Conservation (phyloP, 352 stramenopile genomes). For the Stramenopiles sp. region DNA sequence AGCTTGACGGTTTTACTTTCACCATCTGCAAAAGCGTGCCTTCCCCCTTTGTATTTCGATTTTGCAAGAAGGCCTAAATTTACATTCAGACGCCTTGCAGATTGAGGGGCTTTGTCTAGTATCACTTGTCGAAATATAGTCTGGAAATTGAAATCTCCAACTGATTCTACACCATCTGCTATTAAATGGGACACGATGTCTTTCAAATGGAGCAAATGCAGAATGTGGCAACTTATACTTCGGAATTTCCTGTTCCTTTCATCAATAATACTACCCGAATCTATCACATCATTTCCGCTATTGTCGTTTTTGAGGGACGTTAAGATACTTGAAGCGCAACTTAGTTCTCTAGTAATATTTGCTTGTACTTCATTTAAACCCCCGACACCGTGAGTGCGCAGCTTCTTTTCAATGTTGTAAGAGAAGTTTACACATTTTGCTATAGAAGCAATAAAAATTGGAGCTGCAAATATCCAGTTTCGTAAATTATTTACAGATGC, state of each 20-base stretch:
- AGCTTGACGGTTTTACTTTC: background rate
- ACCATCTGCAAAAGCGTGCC: background rate
- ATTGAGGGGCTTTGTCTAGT: background rate
- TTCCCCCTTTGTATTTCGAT: background rate
- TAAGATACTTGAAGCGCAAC: background rate
- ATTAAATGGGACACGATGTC: background rate
- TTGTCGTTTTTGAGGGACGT: no score
- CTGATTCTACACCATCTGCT: background rate
- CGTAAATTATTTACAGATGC: background rate
- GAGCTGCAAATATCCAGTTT: background rate
- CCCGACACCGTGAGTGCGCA: background rate
- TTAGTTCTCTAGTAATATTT: background rate
- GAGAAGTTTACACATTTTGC: background rate
- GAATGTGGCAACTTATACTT: background rate
- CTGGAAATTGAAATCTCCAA: background rate
- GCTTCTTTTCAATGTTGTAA: background rate
- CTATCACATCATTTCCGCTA: background rate
- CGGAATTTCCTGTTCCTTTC: background rate
- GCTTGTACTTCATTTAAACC: background rate
- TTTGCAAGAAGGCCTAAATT: background rate
- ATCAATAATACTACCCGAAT: background rate
- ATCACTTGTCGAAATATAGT: background rate
- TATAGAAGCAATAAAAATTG: background rate
- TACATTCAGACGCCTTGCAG: background rate
- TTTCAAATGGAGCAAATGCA: background rate